Conservation (phyloP, 371 early-diverging fungal species). For the Apophysomyces ossiformis region DNA sequence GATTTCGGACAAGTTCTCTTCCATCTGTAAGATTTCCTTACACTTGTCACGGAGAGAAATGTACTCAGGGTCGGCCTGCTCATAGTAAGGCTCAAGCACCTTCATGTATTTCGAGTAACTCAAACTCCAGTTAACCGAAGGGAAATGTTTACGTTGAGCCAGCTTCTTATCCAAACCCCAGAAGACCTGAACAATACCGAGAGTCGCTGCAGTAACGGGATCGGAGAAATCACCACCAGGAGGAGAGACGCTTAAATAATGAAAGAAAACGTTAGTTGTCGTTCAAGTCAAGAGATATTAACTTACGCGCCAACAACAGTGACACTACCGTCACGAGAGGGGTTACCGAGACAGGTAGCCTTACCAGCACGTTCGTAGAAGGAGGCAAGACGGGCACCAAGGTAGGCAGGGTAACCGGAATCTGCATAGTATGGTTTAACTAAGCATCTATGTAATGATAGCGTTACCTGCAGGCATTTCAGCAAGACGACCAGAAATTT, state of each 20-base stretch:
- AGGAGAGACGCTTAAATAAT: constrained; percentile 88
- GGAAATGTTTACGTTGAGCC: constrained; percentile 99
- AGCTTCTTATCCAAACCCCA: constrained; percentile 99
- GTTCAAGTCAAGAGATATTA: not conserved
- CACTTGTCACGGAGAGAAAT: constrained; percentile 89
- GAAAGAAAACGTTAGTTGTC: too few species aligned
- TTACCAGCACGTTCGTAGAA: constrained; percentile 99
- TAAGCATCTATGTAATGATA: not conserved
- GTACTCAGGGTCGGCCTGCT: constrained; percentile 95
- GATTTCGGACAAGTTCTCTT: constrained; percentile 99
- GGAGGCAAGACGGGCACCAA: constrained; percentile 99
- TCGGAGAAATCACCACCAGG: constrained; percentile 99
- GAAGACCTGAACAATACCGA: constrained; percentile 99
- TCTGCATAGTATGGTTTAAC: constrained; percentile 53
- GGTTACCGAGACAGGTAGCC: constrained; percentile 96
- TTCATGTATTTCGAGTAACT: constrained; percentile 99
- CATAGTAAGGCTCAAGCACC: constrained; percentile 97
- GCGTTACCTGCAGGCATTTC: constrained; percentile 99
- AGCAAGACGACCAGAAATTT: constrained; percentile 99
- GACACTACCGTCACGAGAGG: constrained; percentile 95
- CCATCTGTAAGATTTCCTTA: constrained; percentile 99
- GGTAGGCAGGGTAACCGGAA: constrained; percentile 99
- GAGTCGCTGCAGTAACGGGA: constrained; percentile 99
- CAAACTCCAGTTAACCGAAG: constrained; percentile 99
- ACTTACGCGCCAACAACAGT: constrained; percentile 98